Conservation (phyloP, 192 early-diverging fungal species). For the Oehlia diaphana region DNA sequence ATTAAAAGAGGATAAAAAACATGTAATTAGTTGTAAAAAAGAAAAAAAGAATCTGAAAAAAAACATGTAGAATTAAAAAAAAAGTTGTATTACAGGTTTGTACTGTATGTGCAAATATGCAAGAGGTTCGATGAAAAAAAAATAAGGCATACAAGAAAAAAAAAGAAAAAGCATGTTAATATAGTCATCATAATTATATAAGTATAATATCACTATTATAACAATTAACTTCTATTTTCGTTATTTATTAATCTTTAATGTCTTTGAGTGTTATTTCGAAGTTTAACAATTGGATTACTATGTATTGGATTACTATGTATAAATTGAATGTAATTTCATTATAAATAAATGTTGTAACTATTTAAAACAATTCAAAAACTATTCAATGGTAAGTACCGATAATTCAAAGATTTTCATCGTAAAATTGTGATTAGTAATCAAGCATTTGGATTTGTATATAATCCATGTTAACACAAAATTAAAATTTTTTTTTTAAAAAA, state of each 20-base stretch:
- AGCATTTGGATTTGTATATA: not conserved
- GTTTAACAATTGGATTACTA: no score
- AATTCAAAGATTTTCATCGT: not conserved
- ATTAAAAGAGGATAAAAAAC: slow-evolving; percentile 22
- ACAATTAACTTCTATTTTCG: not conserved
- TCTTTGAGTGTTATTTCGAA: not conserved
- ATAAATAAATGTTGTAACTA: no score
- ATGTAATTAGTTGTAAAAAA: not conserved
- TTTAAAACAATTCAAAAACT: no score
- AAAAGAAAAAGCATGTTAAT: slow-evolving; percentile 28
- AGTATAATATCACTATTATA: not conserved
- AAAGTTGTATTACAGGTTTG: slow-evolving; percentile 17
- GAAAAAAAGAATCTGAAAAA: slow-evolving; percentile 23
- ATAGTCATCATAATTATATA: slow-evolving; percentile 8
- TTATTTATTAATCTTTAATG: not conserved
- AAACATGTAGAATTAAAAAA: slow-evolving; percentile 1
- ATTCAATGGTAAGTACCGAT: not conserved
- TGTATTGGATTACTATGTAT: no score
- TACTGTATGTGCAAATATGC: not conserved
- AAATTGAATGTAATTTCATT: no score
- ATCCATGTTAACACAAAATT: no score
- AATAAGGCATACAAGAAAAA: slow-evolving; percentile 1
- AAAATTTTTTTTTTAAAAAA: not conserved
- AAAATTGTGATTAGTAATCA: not conserved
- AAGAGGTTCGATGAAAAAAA: slow-evolving; percentile 4